Base-by-base conservation (phyloP, 345 rosid species). In the Durio zibethinus region DNA sequence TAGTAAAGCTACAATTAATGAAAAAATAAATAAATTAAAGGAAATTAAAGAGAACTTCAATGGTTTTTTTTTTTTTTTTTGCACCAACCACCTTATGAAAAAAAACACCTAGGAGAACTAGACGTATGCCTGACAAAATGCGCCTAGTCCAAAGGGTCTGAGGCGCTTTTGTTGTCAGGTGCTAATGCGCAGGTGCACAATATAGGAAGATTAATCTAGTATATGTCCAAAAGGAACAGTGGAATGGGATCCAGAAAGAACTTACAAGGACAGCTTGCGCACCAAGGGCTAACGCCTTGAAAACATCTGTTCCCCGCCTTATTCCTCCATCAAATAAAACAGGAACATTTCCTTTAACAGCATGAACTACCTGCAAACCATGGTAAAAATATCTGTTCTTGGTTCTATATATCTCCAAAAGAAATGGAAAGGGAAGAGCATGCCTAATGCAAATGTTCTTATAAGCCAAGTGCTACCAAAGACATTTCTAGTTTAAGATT, bases 281-380 rank as follows among this genome's bases (percentile, higher is more conserved):
- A n/a, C 98, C 97, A 1, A 93, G 94, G 16, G 97, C 93, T 74
- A 95, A 80, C 0, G 99, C 96, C 84, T 93, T 93, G 88, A 95
- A 92, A 80, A 95, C 84, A 76, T 95, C 94, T 0, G 97, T 93
- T 73, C 97, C 99, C 61, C 93, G 83, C 80, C 94, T 79, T 42
- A 93, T 84, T 79, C 98, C 99, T 77, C 98, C 99, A 82, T 95
- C 97, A 42, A 93, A 42, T 25, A 93, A 85, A 53, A 95, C 94
- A 0, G 96, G 98, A 79, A 93, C 74, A 76, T 82, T 90, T 63
- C 99, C 93, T 83, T 82, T 76, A 33, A 93, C 92, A 21, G 87
- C 96, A 1, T 83, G 85, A 76, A 90, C 97, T 77, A 95, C 85
- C 98, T 93, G 84, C 77, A 82, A 48, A 52, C 64, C 78, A 61